Base-by-base conservation (phyloP, 2,329 filamentous ascomycete species). In the Arthroderma uncinatum region DNA sequence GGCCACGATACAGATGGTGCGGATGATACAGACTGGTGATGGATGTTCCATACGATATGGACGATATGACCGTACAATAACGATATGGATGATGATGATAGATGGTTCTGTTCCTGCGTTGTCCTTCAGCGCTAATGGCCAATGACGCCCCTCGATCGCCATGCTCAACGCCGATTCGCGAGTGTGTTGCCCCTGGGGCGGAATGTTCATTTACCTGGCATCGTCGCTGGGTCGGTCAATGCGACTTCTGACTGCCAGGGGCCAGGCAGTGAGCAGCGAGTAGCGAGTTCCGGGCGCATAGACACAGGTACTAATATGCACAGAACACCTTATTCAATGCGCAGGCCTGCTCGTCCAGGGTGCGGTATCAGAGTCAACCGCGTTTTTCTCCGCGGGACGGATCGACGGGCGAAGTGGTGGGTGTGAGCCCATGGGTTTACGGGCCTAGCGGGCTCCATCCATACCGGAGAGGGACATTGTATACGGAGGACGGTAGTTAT, bases 81-180 rank as follows among this genome's bases (percentile, higher is more conserved):
- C n/a, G n/a, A n/a, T n/a, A n/a, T n/a, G n/a, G n/a, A n/a, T n/a
- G n/a, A n/a, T n/a, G n/a, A n/a, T n/a, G n/a, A n/a, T n/a, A n/a
- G n/a, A n/a, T n/a, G n/a, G 40, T 47, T 47, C 19, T 47, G 40
- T 47, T 47, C 40, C 40, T 47, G 40, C 40, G 40, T 47, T 47
- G 40, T 19, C 40, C n/a, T 10, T 10, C 40, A 30, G 28, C 28
- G 28, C 23, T 25, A n/a, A n/a, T 8, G 40, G 8, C 40, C 40
- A 47, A 47, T 47, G 23, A 25, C 21, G 40, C 19, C 47, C n/a
- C 47, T 50, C 25, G 47, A 50, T 50, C 47, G 47, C 7, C 47
- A 30, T 48, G 1, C 6, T 50, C 25, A 7, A 50, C 47, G 28
- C 47, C 44, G 44, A 50, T 50, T 50, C 23, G 44, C 7, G 44